Evolutionary conservation across 1,284 basidiomycete species (phyloP).

Genomic region (Sporisorium scitamineum): DNA sequence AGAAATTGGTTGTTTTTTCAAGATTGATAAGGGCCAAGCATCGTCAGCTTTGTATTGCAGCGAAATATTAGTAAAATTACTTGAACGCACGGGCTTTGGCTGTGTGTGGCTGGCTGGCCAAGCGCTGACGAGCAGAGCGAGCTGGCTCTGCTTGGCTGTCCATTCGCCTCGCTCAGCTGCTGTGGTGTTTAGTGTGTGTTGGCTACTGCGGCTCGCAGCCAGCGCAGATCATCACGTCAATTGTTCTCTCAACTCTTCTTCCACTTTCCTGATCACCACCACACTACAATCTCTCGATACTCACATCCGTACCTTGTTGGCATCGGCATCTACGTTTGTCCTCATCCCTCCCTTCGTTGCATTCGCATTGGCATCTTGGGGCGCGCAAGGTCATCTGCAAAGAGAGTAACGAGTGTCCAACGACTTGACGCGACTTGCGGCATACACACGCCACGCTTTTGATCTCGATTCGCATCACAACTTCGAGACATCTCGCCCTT

Average conservation of each 20-base stretch:
- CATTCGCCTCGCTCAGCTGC: not conserved
- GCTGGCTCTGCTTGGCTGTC: not conserved
- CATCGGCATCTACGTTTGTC: not conserved
- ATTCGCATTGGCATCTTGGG: not conserved
- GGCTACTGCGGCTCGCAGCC: slow-evolving; percentile 1
- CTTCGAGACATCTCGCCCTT: not conserved
- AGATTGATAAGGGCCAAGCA: slow-evolving; percentile 7
- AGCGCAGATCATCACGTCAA: slow-evolving; percentile 23
- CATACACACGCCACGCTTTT: not conserved
- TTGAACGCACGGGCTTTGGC: slow-evolving; percentile 13
- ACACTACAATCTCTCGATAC: not conserved
- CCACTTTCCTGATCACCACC: slow-evolving; percentile 9
- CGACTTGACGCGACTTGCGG: not conserved
- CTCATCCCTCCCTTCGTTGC: not conserved
- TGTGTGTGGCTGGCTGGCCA: slow-evolving; percentile 3
- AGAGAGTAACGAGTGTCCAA: not conserved
- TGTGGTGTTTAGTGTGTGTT: not conserved
- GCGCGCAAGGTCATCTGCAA: not conserved
- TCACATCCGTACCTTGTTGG: not conserved
- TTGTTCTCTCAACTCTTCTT: slow-evolving; percentile 4
- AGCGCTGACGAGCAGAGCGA: not conserved
- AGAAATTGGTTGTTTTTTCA: not conserved
- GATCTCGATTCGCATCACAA: not conserved
- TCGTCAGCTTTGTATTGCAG: not conserved
- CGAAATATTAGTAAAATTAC: not conserved